Conservation (phyloP, 495 filamentous ascomycete genomes). For the Penicillium maclennaniae region DNA sequence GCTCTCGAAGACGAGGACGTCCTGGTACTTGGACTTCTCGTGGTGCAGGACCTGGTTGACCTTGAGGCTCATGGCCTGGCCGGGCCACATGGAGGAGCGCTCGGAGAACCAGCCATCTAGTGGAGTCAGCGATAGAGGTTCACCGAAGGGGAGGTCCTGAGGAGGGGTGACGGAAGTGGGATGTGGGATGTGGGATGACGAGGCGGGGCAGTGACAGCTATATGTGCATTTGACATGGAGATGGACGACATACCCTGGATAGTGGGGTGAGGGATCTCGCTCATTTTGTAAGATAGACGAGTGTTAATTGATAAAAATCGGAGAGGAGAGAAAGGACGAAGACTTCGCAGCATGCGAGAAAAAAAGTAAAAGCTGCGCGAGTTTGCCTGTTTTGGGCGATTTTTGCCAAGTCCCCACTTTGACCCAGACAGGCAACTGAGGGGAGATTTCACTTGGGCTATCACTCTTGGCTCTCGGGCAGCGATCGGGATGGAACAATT, state of each 20-base stretch:
- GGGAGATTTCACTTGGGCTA: neutral
- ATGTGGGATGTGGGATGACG: conserved; percentile 3
- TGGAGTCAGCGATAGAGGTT: neutral
- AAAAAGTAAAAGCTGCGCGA: conserved; percentile 28
- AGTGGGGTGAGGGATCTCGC: conserved; percentile 56
- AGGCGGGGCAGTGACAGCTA: neutral
- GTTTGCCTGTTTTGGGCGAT: conserved; percentile 27
- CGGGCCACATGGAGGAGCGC: conserved; percentile 96
- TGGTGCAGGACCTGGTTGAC: conserved; percentile 97
- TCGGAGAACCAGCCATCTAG: conserved; percentile 99
- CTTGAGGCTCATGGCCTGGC: conserved; percentile 97
- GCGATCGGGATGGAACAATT: neutral
- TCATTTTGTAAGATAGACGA: conserved; percentile 36
- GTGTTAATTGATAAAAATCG: conserved; percentile 7
- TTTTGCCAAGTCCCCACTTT: conserved; percentile 8
- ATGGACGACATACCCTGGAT: conserved; percentile 50
- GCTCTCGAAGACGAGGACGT: conserved; percentile 96
- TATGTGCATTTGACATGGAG: neutral
- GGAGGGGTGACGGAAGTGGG: conserved; percentile 15
- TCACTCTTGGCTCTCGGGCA: conserved; percentile 1
- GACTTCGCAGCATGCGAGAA: conserved; percentile 27
- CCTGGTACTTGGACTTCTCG: conserved; percentile 98
- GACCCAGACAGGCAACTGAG: neutral
- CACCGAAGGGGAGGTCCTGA: neutral
- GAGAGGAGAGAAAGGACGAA: conserved; percentile 13